These are phyloP conservation scores for Penicillium coffeae DNA, from an alignment of 495 filamentous ascomycete species.

Conservation along the genomic window DNA sequence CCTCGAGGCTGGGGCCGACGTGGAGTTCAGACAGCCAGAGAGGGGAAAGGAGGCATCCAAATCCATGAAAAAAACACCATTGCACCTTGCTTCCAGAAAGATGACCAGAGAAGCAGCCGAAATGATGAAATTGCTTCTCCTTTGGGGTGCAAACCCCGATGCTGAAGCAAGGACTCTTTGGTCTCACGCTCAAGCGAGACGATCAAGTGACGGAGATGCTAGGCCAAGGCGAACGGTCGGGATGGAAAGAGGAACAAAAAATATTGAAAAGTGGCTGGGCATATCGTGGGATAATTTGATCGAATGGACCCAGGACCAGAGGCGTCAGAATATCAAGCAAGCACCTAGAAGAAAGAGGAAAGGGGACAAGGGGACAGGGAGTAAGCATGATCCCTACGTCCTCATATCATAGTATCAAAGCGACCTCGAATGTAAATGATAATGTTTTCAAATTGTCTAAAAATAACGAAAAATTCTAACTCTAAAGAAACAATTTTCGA, in stretches of 20 bases:
- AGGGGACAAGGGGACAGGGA: background rate
- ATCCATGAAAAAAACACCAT: background rate
- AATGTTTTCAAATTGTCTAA: background rate
- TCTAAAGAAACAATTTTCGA: background rate
- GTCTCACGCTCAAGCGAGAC: background rate
- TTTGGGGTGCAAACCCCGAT: background rate
- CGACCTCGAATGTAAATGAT: background rate
- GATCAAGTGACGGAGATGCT: background rate
- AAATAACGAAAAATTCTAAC: background rate
- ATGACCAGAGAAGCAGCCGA: background rate
- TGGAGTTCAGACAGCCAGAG: slow-evolving; percentile 18
- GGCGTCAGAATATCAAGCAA: background rate
- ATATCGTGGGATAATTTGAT: background rate
- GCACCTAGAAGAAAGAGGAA: background rate
- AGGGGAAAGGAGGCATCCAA: background rate
- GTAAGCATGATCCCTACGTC: background rate
- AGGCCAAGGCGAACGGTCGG: background rate
- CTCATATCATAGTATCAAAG: background rate
- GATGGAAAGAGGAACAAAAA: background rate
- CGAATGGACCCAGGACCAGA: background rate
- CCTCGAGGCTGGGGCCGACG: slow-evolving; percentile 73
- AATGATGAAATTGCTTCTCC: background rate
- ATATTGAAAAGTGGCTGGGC: background rate
- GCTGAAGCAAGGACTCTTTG: background rate
- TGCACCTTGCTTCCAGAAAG: background rate